Base-by-base conservation (phyloP, 2,329 filamentous ascomycete species). In the Neofusicoccum ribis region DNA sequence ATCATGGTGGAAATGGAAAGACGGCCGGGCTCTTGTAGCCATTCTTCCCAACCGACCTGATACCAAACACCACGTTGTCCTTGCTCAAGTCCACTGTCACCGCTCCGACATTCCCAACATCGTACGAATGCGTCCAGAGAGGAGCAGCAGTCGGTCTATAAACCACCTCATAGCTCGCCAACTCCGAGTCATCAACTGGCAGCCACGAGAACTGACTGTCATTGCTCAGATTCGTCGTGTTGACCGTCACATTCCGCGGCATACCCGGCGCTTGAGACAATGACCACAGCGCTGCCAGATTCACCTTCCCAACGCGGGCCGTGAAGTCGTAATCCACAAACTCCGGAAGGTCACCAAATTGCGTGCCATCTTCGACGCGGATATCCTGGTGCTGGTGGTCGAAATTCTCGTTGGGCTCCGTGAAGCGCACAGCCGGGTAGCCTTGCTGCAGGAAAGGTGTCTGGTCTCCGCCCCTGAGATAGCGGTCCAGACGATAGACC, bases 261-360 rank as follows among this genome's bases (percentile, higher is more conserved):
- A 76, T 73, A 0, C 80, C 84, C 0, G 85, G 85, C 1, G 82
- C 83, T 67, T 82, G 80, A 0, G 84, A 84, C 0, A 86, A 73
- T 14, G 77, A 80, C 83, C 84, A 88, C 59, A 86, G 77, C 12
- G 81, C 82, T 0, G 84, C 85, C 1, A 83, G 78, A 67, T 86
- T 86, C 34, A 87, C 84, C 63, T 80, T 81, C 0, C 79, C 84
- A 0, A 87, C 84, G 9, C 85, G 80, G 0, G 83, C 77, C 2
- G 82, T 81, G 70, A 79, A 87, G 3, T 84, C 81, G 65, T 81
- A 86, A 70, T 88, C 85, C n/a, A 84, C 82, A 68, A 85, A 87
- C 64, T 86, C 81, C 7, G 81, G 73, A 4, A 86, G 69, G 64
- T 88, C 85, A 31, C 85, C 85, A 68, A 84, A 87, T 65, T 84